A percentile compares a stretch with the other conserved stretches of the same genome.
phyloP scores from a whole-genome alignment of 306 rosid genomes.

The Vicia villosa region DNA sequence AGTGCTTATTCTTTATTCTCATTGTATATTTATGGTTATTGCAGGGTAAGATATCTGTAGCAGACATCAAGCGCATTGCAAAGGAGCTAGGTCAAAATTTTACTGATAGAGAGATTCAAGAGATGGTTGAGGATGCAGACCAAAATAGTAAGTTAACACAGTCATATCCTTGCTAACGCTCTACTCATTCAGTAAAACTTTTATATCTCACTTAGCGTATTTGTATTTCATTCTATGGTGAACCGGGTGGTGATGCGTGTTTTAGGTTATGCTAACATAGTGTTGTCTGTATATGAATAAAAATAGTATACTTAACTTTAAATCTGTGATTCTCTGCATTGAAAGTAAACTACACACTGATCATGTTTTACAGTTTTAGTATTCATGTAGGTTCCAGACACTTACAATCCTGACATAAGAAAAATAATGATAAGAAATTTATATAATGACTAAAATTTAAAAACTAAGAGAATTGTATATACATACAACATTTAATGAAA shows the following conservation, averaged over 20 bases:
- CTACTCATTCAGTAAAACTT: neutral
- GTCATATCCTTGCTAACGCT: conserved; percentile 24
- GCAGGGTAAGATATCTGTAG: conserved; percentile 83
- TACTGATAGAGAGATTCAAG: conserved; percentile 63
- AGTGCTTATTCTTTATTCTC: conserved; percentile 33
- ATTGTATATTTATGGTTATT: conserved; percentile 27
- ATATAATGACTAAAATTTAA: neutral
- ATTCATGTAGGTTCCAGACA: neutral
- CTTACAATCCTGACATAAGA: neutral
- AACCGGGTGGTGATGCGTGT: neutral
- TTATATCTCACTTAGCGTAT: neutral
- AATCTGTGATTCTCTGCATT: conserved; percentile 22
- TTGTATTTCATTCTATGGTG: conserved; percentile 4
- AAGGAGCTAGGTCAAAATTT: conserved; percentile 72
- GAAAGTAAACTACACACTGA: neutral
- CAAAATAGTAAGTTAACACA: conserved; percentile 60
- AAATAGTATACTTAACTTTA: neutral
- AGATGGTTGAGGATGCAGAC: conserved; percentile 83
- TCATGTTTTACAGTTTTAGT: conserved; percentile 33
- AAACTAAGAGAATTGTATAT: neutral
- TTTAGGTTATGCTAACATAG: conserved; percentile 22
- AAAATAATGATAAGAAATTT: neutral
- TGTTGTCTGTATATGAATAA: neutral
- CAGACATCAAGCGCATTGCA: conserved; percentile 75
- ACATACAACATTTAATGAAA: neutral